Percentiles rank a stretch among this genome's conserved stretches.
Conservation (phyloP, 306 rosid species). For the Canavalia gladiata region DNA sequence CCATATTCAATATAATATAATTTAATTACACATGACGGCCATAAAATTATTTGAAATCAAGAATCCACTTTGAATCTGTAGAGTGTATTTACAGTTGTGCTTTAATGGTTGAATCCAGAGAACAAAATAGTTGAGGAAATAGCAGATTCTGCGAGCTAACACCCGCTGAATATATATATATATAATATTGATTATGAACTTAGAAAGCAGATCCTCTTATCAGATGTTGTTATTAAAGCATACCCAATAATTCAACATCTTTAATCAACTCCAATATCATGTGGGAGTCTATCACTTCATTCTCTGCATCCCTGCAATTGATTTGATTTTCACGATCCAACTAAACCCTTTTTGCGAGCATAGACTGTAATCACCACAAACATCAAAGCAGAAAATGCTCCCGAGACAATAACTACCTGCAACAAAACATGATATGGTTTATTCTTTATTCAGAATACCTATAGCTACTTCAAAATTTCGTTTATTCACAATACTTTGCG, state of each 20-base stretch:
- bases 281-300: slow-evolving; percentile 16
- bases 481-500: background rate
- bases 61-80: slow-evolving; percentile 22
- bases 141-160: background rate
- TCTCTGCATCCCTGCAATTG: slow-evolving; percentile 28
- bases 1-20: background rate
- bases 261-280: slow-evolving; percentile 12
- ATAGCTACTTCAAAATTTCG: background rate
- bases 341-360: slow-evolving; percentile 81
- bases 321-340: slow-evolving; percentile 66
- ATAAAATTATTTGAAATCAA: slow-evolving; percentile 29
- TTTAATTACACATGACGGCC: slow-evolving; percentile 12
- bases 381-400: slow-evolving; percentile 50
- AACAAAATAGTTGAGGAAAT: slow-evolving; percentile 15
- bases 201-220: background rate
- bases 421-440: slow-evolving; percentile 16
- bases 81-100: slow-evolving; percentile 29
- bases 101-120: slow-evolving; percentile 23
- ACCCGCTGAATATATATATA: background rate
- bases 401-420: slow-evolving; percentile 70
- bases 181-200: background rate
- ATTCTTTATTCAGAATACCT: slow-evolving; percentile 2
- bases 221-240: background rate
- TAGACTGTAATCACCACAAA: slow-evolving; percentile 58
- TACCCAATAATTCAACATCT: slow-evolving; percentile 25